Evolutionary conservation across 1,284 basidiomycete species (phyloP), one percentile per base, ranked within the genome.

Genomic region (Cryptococcus hybrid): DNA sequence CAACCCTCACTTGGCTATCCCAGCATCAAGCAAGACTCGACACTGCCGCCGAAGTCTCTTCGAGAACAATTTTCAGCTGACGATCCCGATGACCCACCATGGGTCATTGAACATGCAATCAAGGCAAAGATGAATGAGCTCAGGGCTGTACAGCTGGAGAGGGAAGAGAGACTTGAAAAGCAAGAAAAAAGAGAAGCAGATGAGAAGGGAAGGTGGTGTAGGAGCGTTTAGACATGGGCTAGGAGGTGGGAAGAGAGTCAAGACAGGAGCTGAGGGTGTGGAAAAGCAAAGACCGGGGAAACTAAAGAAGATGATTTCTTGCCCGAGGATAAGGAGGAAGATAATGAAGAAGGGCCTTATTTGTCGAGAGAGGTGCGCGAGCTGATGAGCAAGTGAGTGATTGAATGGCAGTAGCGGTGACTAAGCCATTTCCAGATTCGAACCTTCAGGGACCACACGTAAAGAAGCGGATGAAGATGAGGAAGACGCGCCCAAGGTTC

Each of bases 81-180:
- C 12, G 74, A 77, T 48, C 68, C 69, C 3, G 72, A 74, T 36
- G 88, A 82, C 51, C 86, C 86, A 9, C 84, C 86, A 54, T 94
- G 91, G 92, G 88, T 93, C 0, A 76, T 86, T n/a, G 81, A 86
- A 13, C 90, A 92, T 68, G 86, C 88, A 2, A 70, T 87, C 44
- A 85, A 87, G 58, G 82, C 86, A 13, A 79, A 83, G 15, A 79
- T 84, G 58, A 78, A 83, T 5, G 85, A 88, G 58, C 79, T 91
- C 13, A 86, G 88, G 57, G 82, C 80, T 0, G 83, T 84, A n/a
- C 85, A 89, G 45, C 74, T 77, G 37, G 87, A 85, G 49, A 84
- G 86, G 55, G 82, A 82, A 84, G 50, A 81, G 84, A 45, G 78
- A 93, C 1, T 77, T 77, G 0, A 49, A 30, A 42, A 42, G 15